A percentile compares a stretch with the other conserved stretches of the same genome.
Conservation (phyloP, 2,329 filamentous ascomycete species). For the Nemania serpens region DNA sequence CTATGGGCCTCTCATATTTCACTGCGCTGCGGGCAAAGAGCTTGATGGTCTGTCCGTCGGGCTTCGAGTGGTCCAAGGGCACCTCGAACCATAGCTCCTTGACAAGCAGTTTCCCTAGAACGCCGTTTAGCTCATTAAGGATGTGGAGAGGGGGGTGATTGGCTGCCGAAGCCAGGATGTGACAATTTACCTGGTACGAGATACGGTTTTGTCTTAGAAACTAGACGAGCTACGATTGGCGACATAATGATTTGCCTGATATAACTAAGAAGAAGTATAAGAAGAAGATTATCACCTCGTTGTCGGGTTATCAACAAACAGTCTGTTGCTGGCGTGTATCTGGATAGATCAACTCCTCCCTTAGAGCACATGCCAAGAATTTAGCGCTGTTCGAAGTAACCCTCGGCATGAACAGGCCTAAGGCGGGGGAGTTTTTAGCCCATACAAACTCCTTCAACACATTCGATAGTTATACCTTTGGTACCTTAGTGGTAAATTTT, state of each 20-base stretch:
- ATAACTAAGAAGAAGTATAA: too few species aligned
- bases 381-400: too few species aligned
- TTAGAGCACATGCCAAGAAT: too few species aligned
- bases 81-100: slow-evolving; percentile 88
- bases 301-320: too few species aligned
- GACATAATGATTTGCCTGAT: slow-evolving; percentile 26
- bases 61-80: slow-evolving; percentile 75
- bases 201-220: slow-evolving; percentile 48
- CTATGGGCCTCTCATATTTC: slow-evolving; percentile 67
- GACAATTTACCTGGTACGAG: slow-evolving; percentile 42
- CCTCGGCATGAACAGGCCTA: too few species aligned
- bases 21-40: slow-evolving; percentile 79
- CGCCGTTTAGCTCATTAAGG: slow-evolving; percentile 20
- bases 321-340: too few species aligned
- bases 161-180: background rate
- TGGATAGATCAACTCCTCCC: too few species aligned
- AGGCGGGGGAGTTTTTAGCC: too few species aligned
- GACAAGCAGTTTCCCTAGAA: slow-evolving; percentile 71
- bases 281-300: too few species aligned
- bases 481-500: too few species aligned
- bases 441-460: too few species aligned
- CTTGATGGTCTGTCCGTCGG: slow-evolving; percentile 63
- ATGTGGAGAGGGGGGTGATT: background rate
- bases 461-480: too few species aligned
- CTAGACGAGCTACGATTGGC: slow-evolving; percentile 37